These are phyloP conservation scores for Penicillium subrubescens DNA, from an alignment of 495 filamentous ascomycete species.

Conservation along the genomic window DNA sequence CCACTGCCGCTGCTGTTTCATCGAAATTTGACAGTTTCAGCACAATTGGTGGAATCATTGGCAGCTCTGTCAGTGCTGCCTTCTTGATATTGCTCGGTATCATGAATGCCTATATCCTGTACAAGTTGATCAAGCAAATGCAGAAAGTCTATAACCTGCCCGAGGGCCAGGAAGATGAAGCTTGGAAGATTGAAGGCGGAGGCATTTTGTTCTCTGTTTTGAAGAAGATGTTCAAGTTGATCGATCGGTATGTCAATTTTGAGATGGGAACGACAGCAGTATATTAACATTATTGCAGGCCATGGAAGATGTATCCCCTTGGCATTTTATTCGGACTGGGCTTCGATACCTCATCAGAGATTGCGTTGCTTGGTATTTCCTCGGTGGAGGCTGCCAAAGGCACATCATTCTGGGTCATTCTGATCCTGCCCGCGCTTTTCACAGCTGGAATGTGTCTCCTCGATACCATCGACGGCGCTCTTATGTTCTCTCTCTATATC, in stretches of 20 bases:
- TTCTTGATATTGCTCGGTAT: slow-evolving; percentile 83
- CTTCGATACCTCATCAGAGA: slow-evolving; percentile 94
- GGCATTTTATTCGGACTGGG: slow-evolving; percentile 90
- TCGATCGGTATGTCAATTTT: slow-evolving; percentile 61
- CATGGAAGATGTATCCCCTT: slow-evolving; percentile 97
- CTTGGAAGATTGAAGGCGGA: slow-evolving; percentile 71
- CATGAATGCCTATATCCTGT: slow-evolving; percentile 84
- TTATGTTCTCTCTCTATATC: slow-evolving; percentile 94
- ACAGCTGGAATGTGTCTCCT: slow-evolving; percentile 92
- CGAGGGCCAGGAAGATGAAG: slow-evolving; percentile 56
- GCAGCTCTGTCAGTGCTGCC: slow-evolving; percentile 75
- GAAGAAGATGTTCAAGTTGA: slow-evolving; percentile 74
- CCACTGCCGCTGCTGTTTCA: slow-evolving; percentile 79
- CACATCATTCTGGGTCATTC: slow-evolving; percentile 89
- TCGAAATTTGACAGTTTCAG: slow-evolving; percentile 77
- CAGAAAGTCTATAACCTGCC: slow-evolving; percentile 54
- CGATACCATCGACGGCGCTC: slow-evolving; percentile 86
- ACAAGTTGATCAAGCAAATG: slow-evolving; percentile 69
- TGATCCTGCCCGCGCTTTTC: slow-evolving; percentile 90
- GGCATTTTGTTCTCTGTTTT: slow-evolving; percentile 75
- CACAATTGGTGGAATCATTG: slow-evolving; percentile 81
- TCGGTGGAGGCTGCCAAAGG: slow-evolving; percentile 82
- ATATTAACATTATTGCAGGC: slow-evolving; percentile 38
- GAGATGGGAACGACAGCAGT: background rate
- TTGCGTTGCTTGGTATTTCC: slow-evolving; percentile 88